Conservation (phyloP, 805 yeast genomes). For the Scheffersomyces coipomensis region DNA sequence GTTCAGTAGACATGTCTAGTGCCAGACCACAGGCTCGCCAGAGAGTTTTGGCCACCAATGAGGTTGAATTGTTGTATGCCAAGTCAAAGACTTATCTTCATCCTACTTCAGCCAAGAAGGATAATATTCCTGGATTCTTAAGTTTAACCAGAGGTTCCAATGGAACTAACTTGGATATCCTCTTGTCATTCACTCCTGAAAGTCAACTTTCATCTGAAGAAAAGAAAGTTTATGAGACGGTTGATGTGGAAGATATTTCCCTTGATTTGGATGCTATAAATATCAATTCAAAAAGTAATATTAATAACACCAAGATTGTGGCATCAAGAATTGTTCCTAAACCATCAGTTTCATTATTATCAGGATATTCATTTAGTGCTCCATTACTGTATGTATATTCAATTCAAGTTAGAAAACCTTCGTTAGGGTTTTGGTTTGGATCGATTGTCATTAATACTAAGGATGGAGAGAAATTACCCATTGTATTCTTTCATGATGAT, state of each 20-base stretch:
- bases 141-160: constrained; percentile 57
- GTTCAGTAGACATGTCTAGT: too few relatives aligned
- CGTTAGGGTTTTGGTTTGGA: constrained; percentile 90
- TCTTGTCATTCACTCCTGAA: constrained; percentile 72
- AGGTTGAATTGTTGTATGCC: constrained; percentile 48
- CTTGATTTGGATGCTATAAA: constrained; percentile 18
- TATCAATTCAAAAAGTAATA: neutral
- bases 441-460: constrained; percentile 73
- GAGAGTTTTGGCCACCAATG: constrained; percentile 13
- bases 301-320: constrained; percentile 1
- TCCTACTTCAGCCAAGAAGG: constrained; percentile 69
- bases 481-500: constrained; percentile 89
- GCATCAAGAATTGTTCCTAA: constrained; percentile 37
- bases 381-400: constrained; percentile 65
- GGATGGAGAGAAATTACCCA: constrained; percentile 69
- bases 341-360: constrained; percentile 51
- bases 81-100: constrained; percentile 82
- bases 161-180: constrained; percentile 52
- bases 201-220: constrained; percentile 45
- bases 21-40: too few relatives aligned
- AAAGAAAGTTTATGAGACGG: constrained; percentile 42
- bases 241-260: constrained; percentile 43
- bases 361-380: constrained; percentile 69
- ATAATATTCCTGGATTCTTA: constrained; percentile 79
- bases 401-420: constrained; percentile 80